Base-by-base conservation (phyloP, 257 asterid genomes). In the Primulina tabacum region DNA sequence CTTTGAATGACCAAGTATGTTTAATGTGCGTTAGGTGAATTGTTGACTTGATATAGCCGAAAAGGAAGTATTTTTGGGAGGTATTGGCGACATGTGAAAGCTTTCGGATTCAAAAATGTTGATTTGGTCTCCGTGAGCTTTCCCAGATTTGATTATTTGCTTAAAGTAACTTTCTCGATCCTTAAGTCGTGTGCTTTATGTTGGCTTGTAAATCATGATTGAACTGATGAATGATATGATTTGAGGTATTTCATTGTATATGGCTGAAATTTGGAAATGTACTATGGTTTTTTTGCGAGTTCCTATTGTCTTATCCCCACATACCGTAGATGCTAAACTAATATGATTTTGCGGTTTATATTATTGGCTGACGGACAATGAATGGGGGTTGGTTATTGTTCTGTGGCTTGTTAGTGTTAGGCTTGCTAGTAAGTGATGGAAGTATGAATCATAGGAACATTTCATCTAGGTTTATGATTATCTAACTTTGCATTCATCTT, bases 141-240 rank as follows among this genome's bases (percentile, higher is more conserved):
- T 32, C 35, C 50, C 55, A 30, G 72, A 68, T 68, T 68, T 56
- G 64, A 68, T 53, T 56, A 20, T 17, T 33, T 68, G 60, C 43
- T 69, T 58, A 73, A 75, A 74, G 81, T 77, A 63, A 67, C 65
- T 80, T 70, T 75, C 63, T 63, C 8, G 58, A 71, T 70, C 68
- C 76, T 64, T 37, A 69, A 40, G 47, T 62, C 62, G 33, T 73
- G 10, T 60, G 33, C 30, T 9, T 60, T 59, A 5, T 34, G 75
- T 64, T 34, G 63, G 43, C 57, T 70, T 4, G 60, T 73, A 37
- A 62, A 69, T 65, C 62, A 32, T 68, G 73, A 59, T 52, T 78
- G 67, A 72, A 74, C 43, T 60, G 62, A 67, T 55, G 52, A n/a
- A 24, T 24, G 26, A 24, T n/a, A n/a, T 24, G 26, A 24, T 24